phyloP scores from a whole-genome alignment of 768 basidiomycete species.

The Collybia nuda region DNA sequence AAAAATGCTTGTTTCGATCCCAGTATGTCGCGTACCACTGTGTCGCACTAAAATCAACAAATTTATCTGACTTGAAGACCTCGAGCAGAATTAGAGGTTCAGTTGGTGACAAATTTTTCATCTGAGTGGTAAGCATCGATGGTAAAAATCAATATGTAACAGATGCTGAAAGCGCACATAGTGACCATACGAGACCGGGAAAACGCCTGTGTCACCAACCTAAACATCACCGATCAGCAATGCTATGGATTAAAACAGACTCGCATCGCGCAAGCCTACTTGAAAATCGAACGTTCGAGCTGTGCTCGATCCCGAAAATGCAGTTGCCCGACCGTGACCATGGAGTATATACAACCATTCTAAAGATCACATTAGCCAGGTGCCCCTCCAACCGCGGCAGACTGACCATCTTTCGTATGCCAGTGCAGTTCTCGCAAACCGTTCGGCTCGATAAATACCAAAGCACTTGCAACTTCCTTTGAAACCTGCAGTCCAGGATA shows the following conservation, averaged over 20 bases:
- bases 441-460: conserved; percentile 13
- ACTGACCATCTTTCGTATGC: conserved; percentile 12
- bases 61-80: conserved; percentile 12
- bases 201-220: conserved; percentile 15
- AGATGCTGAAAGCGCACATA: conserved; percentile 5
- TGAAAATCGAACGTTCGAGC: conserved; percentile 15
- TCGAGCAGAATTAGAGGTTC: conserved; percentile 14
- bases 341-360: conserved; percentile 16
- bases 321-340: conserved; percentile 12
- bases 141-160: neutral
- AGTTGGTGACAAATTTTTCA: conserved; percentile 16
- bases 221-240: neutral
- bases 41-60: conserved; percentile 16
- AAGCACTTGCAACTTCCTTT: conserved; percentile 12
- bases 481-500: conserved; percentile 1
- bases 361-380: neutral
- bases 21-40: conserved; percentile 3
- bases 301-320: conserved; percentile 14
- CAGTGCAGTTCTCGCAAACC: conserved; percentile 15
- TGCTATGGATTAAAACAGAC: neutral
- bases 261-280: neutral
- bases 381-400: neutral
- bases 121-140: neutral
- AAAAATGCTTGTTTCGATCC: too few species aligned
- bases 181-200: conserved; percentile 14